Percentiles rank a stretch among this genome's conserved stretches.
Conservation (phyloP, 257 asterid species). For the Nicotiana otophora region DNA sequence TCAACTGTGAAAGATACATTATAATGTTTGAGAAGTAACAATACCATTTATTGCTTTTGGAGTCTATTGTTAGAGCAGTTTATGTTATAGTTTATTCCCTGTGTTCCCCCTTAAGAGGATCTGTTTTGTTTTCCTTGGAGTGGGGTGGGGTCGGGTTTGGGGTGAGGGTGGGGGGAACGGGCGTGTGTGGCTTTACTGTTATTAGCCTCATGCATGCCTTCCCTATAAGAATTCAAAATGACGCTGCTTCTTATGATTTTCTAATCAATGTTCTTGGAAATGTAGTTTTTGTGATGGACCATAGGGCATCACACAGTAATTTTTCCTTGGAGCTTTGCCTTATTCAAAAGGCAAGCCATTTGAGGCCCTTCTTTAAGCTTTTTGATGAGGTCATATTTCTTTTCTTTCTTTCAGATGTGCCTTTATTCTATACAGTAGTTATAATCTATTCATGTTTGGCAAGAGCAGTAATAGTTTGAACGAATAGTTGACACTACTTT, state of each 20-base stretch:
- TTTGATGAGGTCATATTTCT: background rate
- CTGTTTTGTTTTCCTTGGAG: too few relatives aligned
- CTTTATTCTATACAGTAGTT: too few relatives aligned
- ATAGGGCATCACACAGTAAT: background rate
- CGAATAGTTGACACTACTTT: background rate
- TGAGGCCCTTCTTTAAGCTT: background rate
- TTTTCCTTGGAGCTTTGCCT: background rate
- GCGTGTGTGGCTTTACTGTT: background rate
- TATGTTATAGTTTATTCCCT: background rate
- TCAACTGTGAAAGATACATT: background rate
- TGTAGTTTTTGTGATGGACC: background rate
- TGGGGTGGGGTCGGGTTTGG: too few relatives aligned
- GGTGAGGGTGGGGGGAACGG: background rate
- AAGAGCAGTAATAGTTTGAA: background rate
- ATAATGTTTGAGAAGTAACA: background rate
- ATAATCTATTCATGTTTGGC: too few relatives aligned
- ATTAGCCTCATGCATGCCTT: background rate
- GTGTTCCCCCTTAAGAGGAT: background rate
- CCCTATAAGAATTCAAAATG: background rate
- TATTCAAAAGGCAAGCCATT: background rate
- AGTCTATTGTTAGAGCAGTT: background rate
- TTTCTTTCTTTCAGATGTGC: background rate
- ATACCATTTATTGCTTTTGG: background rate
- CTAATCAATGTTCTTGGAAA: background rate
- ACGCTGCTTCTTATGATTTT: background rate